Conservation (phyloP, 1,139 yeast genomes). For the Geotrichum cucujoidarum region DNA sequence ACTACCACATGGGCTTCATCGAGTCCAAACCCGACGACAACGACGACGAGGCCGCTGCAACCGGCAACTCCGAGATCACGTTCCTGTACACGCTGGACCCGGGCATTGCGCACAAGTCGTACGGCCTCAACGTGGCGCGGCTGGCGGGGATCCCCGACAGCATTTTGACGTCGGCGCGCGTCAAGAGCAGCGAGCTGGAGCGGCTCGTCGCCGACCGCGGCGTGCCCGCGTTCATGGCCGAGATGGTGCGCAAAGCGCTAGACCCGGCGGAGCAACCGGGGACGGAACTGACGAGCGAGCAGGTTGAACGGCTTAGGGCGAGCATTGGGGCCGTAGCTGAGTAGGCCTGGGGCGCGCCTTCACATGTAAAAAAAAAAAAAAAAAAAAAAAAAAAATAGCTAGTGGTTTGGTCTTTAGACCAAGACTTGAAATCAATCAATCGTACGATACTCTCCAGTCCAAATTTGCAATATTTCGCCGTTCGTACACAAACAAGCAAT, state of each 20-base stretch:
- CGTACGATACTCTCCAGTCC: too few relatives aligned
- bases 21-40: conserved; percentile 33
- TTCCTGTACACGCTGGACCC: conserved; percentile 34
- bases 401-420: too few relatives aligned
- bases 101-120: conserved; percentile 36
- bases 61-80: conserved; percentile 22
- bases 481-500: too few relatives aligned
- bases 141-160: conserved; percentile 35
- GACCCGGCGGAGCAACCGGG: too few relatives aligned
- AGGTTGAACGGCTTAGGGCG: too few relatives aligned
- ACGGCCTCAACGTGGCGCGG: conserved; percentile 39
- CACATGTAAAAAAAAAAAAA: background rate
- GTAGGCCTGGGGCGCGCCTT: too few relatives aligned
- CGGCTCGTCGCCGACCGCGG: background rate
- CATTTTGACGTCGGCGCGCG: conserved; percentile 30
- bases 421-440: too few relatives aligned
- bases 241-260: background rate
- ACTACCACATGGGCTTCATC: conserved; percentile 72
- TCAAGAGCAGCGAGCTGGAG: conserved; percentile 25
- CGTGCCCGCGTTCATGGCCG: background rate
- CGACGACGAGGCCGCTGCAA: conserved; percentile 20
- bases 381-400: background rate
- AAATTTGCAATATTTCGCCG: too few relatives aligned
- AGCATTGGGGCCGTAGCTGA: background rate
- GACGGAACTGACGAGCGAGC: background rate